phyloP scores from a whole-genome alignment of 257 asterid species.

The Solanum raphanifolium region DNA sequence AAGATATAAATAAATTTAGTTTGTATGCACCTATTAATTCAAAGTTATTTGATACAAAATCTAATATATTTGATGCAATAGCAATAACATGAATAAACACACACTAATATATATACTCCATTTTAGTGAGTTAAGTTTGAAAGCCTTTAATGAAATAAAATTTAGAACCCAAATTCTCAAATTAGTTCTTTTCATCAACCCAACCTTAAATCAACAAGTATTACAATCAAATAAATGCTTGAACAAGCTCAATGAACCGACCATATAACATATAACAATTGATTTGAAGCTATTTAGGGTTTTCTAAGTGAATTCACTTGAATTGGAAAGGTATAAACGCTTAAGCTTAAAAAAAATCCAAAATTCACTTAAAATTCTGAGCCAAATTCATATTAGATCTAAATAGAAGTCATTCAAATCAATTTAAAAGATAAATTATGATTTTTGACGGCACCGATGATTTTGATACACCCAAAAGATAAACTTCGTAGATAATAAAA shows the following conservation, averaged over 20 bases:
- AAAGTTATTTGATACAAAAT: background rate
- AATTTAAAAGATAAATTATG: too few relatives aligned
- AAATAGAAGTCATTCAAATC: background rate
- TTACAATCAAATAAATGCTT: background rate
- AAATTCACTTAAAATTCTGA: background rate
- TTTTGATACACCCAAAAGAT: background rate
- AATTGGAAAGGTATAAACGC: background rate
- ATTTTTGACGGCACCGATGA: too few relatives aligned
- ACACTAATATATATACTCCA: too few relatives aligned
- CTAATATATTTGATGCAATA: background rate
- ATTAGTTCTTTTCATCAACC: background rate
- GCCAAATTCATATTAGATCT: background rate
- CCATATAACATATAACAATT: background rate
- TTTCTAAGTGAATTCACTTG: constrained; percentile 8
- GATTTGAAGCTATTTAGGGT: constrained; percentile 35
- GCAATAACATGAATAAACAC: background rate
- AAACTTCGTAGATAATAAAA: background rate
- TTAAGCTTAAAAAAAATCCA: background rate
- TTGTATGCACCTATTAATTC: background rate
- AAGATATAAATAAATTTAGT: background rate
- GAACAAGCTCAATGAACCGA: background rate
- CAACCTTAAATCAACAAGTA: background rate
- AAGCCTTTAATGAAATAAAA: background rate
- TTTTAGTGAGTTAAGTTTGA: background rate
- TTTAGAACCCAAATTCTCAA: constrained; percentile 31